phyloP scores from a whole-genome alignment of 2,329 filamentous ascomycete genomes.

The Sphaerulina musiva region DNA sequence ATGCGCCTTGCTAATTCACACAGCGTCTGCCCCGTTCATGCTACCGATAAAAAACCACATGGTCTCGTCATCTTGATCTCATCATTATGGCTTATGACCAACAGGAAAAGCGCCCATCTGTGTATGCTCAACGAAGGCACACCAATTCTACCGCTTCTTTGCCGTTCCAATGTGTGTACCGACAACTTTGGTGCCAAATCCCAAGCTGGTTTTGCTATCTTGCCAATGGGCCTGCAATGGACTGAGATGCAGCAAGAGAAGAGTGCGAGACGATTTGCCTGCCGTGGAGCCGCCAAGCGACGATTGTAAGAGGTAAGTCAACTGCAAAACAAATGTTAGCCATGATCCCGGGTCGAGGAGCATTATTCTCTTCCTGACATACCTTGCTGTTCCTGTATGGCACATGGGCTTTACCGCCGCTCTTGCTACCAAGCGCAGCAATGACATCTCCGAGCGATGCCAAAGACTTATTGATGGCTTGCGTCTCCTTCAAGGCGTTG shows the following conservation, averaged over 20 bases:
- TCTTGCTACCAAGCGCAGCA: slow-evolving; percentile 78
- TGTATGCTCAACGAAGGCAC: not conserved
- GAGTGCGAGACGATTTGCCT: slow-evolving; percentile 64
- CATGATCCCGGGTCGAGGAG: not conserved
- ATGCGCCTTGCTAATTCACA: not conserved
- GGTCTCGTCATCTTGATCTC: slow-evolving; percentile 2
- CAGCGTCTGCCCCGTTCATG: not conserved
- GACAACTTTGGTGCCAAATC: slow-evolving; percentile 88
- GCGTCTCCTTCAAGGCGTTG: slow-evolving; percentile 83
- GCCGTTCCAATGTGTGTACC: slow-evolving; percentile 91
- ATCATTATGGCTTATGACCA: not conserved
- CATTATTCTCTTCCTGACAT: slow-evolving; percentile 24
- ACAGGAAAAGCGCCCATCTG: not conserved
- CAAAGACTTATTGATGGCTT: slow-evolving; percentile 94
- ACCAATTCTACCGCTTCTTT: slow-evolving; percentile 43
- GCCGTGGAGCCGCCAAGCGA: slow-evolving; percentile 77
- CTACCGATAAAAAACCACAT: not conserved
- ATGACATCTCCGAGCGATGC: slow-evolving; percentile 93
- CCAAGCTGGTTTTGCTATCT: slow-evolving; percentile 88
- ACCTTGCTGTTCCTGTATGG: slow-evolving; percentile 95
- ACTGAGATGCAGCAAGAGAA: slow-evolving; percentile 99
- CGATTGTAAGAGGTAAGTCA: slow-evolving; percentile 92
- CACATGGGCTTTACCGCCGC: slow-evolving; percentile 60
- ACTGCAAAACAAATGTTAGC: slow-evolving; percentile 38
- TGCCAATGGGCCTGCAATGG: slow-evolving; percentile 83